phyloP scores from a whole-genome alignment of 1,284 basidiomycete genomes.

The Fomitopsis schrenkii region DNA sequence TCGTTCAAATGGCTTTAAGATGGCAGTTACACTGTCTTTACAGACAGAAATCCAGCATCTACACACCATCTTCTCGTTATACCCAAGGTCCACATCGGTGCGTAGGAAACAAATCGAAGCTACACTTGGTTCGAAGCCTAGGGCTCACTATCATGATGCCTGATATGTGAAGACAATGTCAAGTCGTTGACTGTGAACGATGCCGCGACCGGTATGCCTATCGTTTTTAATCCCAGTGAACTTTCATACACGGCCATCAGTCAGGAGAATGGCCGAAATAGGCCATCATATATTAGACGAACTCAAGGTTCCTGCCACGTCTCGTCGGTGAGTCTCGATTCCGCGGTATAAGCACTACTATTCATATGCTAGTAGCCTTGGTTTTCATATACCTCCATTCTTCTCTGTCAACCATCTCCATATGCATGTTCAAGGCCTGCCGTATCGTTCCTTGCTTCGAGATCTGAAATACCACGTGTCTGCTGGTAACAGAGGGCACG shows the following conservation, averaged over 20 bases:
- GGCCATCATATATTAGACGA: slow-evolving; percentile 50
- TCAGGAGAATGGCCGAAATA: slow-evolving; percentile 16
- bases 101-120: slow-evolving; percentile 5
- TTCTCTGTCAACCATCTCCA: slow-evolving; percentile 79
- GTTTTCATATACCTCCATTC: slow-evolving; percentile 83
- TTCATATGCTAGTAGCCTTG: slow-evolving; percentile 41
- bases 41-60: slow-evolving; percentile 60
- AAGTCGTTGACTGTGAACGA: slow-evolving; percentile 13
- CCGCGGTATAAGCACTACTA: too few relatives aligned
- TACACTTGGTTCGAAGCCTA: background rate
- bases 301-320: slow-evolving; percentile 33
- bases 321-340: slow-evolving; percentile 39
- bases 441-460: slow-evolving; percentile 46
- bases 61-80: slow-evolving; percentile 61
- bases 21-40: slow-evolving; percentile 56
- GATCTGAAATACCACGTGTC: slow-evolving; percentile 58
- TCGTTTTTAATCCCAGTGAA: background rate
- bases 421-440: slow-evolving; percentile 72
- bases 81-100: slow-evolving; percentile 60
- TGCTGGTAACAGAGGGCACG: slow-evolving; percentile 32
- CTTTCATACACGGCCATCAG: slow-evolving; percentile 7
- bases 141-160: too few relatives aligned
- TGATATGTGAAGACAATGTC: slow-evolving; percentile 13
- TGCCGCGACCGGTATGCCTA: slow-evolving; percentile 8
- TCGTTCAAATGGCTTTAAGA: slow-evolving; percentile 35